Evolutionary conservation across 306 rosid genomes (phyloP), one percentile per base, ranked within the genome.

Genomic region (Styphnolobium japonicum): DNA sequence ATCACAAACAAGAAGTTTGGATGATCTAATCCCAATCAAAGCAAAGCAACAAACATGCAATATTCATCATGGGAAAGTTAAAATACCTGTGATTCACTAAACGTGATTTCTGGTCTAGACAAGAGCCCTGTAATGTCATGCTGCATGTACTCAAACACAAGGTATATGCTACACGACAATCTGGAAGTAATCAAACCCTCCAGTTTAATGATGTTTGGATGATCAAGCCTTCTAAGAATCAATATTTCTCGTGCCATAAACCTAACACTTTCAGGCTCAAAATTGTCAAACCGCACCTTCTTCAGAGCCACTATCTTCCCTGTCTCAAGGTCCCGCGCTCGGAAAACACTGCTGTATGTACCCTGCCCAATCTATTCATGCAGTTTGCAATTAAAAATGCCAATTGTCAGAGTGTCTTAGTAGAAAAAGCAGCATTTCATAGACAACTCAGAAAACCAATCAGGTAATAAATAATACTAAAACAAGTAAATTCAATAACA

Each of bases 61-160:
- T 33, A 77, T 14, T 57, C 36, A 66, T 3, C 39, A 62, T 45
- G 68, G 77, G 57, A 69, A 73, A 76, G 56, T 0, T 18, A 75
- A 79, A 79, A 66, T 82, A 92, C 99, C 98, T 96, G 99, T 80
- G 99, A 85, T 81, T 96, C 98, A 21, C 85, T 90, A 71, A 96
- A 96, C 73, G 82, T 91, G 88, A 93, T 86, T 48, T 93, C 94
- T 11, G 98, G 98, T 80, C 93, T 86, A 60, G 99, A 91, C 83
- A 96, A 79, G 82, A 96, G 98, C 21, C 98, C 98, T 14, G 98
- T 91, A 65, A 95, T 87, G 57, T 95, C 98, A 66, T 96, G 99
- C 76, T 96, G 97, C 99, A 96, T 96, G 84, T 96, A 96, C 88
- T 96, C 99, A 9, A 96, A 96, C 33, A 96, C 98, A 25, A 96